These are phyloP conservation scores for Dendrobium huoshanense DNA, from an alignment of 106 monocot species.

Conservation along the genomic window DNA sequence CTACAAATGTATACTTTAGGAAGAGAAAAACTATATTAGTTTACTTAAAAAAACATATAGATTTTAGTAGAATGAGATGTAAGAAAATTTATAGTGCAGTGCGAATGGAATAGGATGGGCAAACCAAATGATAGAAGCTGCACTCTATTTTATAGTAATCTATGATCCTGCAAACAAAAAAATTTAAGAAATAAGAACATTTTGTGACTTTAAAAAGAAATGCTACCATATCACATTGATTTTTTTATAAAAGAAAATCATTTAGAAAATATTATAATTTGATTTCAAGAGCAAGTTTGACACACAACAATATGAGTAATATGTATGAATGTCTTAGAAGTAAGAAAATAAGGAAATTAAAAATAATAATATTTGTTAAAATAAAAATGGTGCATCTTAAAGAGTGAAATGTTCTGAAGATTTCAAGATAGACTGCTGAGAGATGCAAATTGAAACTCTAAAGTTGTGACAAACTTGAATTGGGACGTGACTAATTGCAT, in stretches of 20 bases:
- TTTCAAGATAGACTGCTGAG: neutral
- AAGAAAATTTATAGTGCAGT: neutral
- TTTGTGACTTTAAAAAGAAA: neutral
- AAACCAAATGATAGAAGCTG: neutral
- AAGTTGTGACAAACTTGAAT: neutral
- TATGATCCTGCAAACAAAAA: neutral
- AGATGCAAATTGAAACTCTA: neutral
- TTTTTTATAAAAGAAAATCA: neutral
- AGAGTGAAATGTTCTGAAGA: neutral
- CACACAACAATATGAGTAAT: neutral
- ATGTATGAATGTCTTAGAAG: neutral
- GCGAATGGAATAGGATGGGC: neutral
- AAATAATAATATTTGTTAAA: neutral
- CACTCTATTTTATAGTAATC: neutral
- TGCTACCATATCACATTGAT: neutral
- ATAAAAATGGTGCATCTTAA: too few relatives aligned
- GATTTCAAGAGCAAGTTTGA: neutral
- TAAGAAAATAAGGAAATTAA: neutral
- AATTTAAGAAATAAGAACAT: neutral
- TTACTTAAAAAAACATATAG: neutral
- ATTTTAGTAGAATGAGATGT: neutral
- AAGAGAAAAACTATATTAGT: neutral
- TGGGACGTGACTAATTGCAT: neutral
- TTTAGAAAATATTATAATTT: neutral
- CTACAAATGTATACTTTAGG: neutral